Percentiles rank a stretch among this genome's conserved stretches.
Evolutionary conservation across 352 stramenopile species (phyloP).

Genomic region (Halophytophthora batemanensis): DNA sequence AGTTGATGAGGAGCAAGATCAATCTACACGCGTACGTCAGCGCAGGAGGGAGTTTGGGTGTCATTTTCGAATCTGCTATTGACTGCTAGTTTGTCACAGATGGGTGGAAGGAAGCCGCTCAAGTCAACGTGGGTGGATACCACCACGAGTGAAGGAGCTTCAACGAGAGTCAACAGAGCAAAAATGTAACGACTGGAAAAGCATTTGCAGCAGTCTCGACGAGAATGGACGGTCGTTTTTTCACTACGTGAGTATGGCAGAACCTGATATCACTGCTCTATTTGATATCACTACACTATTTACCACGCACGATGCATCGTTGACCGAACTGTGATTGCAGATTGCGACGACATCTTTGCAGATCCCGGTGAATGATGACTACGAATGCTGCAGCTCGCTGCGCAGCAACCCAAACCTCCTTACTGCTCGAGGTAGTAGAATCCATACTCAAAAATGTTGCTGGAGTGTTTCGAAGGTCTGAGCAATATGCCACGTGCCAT

Average conservation of each 20-base stretch:
- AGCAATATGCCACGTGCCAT: not conserved
- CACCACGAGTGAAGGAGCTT: conserved; percentile 46
- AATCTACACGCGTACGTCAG: conserved; percentile 24
- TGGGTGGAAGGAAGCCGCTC: conserved; percentile 5
- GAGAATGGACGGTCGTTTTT: conserved; percentile 39
- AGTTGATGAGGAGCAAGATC: conserved; percentile 31
- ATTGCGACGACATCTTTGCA: conserved; percentile 13
- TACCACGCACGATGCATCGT: not conserved
- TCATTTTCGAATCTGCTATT: not conserved
- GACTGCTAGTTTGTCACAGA: not conserved
- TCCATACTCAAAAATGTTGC: not conserved
- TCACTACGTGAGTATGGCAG: conserved; percentile 62
- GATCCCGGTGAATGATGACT: conserved; percentile 15
- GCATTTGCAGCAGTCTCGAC: conserved; percentile 33
- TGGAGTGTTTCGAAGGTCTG: not conserved
- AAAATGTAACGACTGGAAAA: conserved; percentile 30
- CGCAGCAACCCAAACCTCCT: conserved; percentile 21
- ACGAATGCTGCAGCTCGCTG: conserved; percentile 27
- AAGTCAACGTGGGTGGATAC: conserved; percentile 28
- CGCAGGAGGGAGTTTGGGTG: not conserved
- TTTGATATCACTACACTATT: not conserved
- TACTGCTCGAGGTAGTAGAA: conserved; percentile 27
- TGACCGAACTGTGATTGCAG: conserved; percentile 7
- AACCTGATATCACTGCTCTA: not conserved
- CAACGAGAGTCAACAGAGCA: conserved; percentile 14